phyloP scores from a whole-genome alignment of 1,139 yeast genomes.

The Magnusiomyces sp. region DNA sequence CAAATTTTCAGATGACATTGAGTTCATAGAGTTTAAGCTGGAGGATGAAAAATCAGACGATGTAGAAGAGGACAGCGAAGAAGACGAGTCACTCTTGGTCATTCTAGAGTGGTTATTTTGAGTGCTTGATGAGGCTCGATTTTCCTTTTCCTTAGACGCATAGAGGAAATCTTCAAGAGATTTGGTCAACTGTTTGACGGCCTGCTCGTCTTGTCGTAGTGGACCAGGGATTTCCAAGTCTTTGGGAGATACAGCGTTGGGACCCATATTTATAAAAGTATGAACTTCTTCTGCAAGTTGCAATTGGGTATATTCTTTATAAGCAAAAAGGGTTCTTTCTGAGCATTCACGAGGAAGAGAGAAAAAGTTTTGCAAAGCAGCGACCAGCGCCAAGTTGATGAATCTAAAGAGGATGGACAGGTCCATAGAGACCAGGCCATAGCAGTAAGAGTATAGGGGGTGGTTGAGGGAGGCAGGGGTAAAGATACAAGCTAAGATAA shows the following conservation, averaged over 20 bases:
- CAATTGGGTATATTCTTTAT: slow-evolving; percentile 25
- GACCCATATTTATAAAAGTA: slow-evolving; percentile 17
- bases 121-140: not conserved
- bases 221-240: slow-evolving; percentile 21
- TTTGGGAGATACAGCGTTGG: slow-evolving; percentile 15
- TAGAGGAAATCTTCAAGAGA: slow-evolving; percentile 22
- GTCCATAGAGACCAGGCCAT: slow-evolving; percentile 21
- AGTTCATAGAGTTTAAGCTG: not conserved
- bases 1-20: not conserved
- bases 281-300: slow-evolving; percentile 21
- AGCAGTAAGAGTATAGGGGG: slow-evolving; percentile 18
- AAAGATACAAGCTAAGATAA: slow-evolving; percentile 22
- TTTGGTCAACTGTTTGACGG: slow-evolving; percentile 19
- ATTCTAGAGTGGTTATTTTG: not conserved
- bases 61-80: not conserved
- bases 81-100: not conserved
- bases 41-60: not conserved
- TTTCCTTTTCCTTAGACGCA: slow-evolving; percentile 9
- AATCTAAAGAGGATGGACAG: slow-evolving; percentile 21
- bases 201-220: slow-evolving; percentile 15
- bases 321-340: slow-evolving; percentile 22
- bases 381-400: slow-evolving; percentile 20
- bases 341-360: slow-evolving; percentile 21
- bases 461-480: slow-evolving; percentile 17
- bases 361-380: slow-evolving; percentile 22